Conservation (phyloP, 2,329 filamentous ascomycete species). For the Curvularia verruculosa region DNA sequence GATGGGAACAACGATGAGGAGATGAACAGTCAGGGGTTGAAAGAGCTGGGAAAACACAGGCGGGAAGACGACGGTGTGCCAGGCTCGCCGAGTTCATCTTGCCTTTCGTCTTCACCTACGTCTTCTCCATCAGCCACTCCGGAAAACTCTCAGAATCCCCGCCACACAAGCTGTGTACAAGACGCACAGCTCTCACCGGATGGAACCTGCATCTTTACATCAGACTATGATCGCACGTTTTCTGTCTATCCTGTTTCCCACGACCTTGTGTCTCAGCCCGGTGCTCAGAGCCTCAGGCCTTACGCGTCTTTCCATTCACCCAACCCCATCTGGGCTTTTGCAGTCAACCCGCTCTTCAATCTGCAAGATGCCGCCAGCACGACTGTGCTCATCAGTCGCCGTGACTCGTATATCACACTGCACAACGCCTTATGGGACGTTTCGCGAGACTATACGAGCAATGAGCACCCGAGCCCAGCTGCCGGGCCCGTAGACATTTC, state of each 20-base stretch:
- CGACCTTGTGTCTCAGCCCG: slow-evolving; percentile 13
- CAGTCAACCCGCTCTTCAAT: slow-evolving; percentile 62
- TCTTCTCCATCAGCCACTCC: background rate
- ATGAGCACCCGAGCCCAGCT: background rate
- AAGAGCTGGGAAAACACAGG: background rate
- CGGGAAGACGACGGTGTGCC: background rate
- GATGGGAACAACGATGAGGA: background rate
- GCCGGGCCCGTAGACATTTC: slow-evolving; percentile 31
- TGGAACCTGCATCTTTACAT: slow-evolving; percentile 63
- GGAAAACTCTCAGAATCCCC: background rate
- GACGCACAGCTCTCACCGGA: slow-evolving; percentile 53
- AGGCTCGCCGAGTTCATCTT: background rate
- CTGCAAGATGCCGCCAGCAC: slow-evolving; percentile 58
- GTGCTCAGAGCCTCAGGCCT: slow-evolving; percentile 44
- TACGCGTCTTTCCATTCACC: slow-evolving; percentile 55
- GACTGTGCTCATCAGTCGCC: slow-evolving; percentile 58
- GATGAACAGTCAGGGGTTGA: background rate
- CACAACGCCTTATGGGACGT: slow-evolving; percentile 59
- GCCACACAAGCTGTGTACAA: slow-evolving; percentile 35
- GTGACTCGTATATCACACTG: slow-evolving; percentile 63
- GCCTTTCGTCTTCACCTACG: slow-evolving; percentile 4
- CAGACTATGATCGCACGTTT: slow-evolving; percentile 60
- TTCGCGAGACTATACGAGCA: slow-evolving; percentile 17
- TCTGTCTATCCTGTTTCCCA: slow-evolving; percentile 53
- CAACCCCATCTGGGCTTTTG: slow-evolving; percentile 60